Percentiles rank a stretch among this genome's conserved stretches.
Evolutionary conservation across 768 basidiomycete genomes (phyloP).

Genomic region (Boletus reticulatus): DNA sequence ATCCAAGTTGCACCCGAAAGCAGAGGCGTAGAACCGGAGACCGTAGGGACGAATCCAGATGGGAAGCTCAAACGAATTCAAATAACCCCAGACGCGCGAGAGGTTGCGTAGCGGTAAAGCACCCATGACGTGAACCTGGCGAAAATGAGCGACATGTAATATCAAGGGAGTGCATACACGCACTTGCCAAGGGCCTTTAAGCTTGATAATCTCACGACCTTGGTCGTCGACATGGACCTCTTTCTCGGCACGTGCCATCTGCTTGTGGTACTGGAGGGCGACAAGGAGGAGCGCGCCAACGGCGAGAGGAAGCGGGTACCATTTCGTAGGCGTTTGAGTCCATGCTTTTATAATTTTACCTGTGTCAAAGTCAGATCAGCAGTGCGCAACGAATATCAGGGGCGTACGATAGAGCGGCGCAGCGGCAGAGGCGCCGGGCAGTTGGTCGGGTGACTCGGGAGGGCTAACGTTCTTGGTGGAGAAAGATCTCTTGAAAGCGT

Average conservation of each 20-base stretch:
- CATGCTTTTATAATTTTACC: conserved; percentile 73
- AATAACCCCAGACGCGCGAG: conserved; percentile 95
- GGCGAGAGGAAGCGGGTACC: conserved; percentile 92
- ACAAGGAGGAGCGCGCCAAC: conserved; percentile 88
- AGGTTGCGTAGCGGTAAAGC: conserved; percentile 92
- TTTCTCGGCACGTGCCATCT: conserved; percentile 43
- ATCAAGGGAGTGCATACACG: conserved; percentile 17
- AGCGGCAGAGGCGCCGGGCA: conserved; percentile 32
- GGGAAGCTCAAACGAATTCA: conserved; percentile 91
- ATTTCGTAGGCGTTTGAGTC: conserved; percentile 86
- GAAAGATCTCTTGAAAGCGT: conserved; percentile 25
- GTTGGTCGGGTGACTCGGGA: conserved; percentile 46
- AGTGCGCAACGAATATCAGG: not conserved
- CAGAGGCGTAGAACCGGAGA: conserved; percentile 76
- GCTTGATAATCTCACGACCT: conserved; percentile 73
- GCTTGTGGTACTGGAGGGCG: conserved; percentile 71
- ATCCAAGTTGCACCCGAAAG: conserved; percentile 93
- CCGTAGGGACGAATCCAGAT: conserved; percentile 94
- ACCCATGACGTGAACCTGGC: conserved; percentile 91
- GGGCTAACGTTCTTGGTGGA: conserved; percentile 25
- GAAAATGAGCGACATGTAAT: not conserved
- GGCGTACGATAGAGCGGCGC: conserved; percentile 49
- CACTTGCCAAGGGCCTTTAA: conserved; percentile 94
- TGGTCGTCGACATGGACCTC: conserved; percentile 81
- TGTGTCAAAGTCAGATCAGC: conserved; percentile 22